Percentiles rank a stretch among this genome's conserved stretches.
Evolutionary conservation across 2,329 filamentous ascomycete genomes (phyloP).

Genomic region (Plectosphaerella plurivora): DNA sequence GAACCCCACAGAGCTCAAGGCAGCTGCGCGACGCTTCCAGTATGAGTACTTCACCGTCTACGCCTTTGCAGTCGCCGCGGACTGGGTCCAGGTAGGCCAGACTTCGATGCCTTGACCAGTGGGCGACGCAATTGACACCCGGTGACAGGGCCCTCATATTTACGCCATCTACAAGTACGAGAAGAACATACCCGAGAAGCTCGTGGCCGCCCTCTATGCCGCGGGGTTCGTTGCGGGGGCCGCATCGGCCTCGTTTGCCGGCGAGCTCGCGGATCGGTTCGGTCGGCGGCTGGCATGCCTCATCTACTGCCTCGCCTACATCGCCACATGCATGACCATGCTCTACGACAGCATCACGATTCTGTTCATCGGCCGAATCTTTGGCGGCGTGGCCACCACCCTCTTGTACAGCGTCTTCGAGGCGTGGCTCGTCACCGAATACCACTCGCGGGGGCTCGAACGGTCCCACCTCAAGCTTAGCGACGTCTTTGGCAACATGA

Average conservation of each 20-base stretch:
- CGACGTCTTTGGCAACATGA: slow-evolving; percentile 47
- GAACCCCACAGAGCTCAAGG: slow-evolving; percentile 3
- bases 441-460: slow-evolving; percentile 40
- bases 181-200: slow-evolving; percentile 36
- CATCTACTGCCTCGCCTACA: slow-evolving; percentile 48
- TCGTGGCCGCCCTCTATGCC: slow-evolving; percentile 40
- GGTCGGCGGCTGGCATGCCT: slow-evolving; percentile 48
- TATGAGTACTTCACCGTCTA: slow-evolving; percentile 20
- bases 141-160: slow-evolving; percentile 37
- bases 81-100: slow-evolving; percentile 24
- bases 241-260: slow-evolving; percentile 35
- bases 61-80: slow-evolving; percentile 23
- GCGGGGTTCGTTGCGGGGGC: slow-evolving; percentile 45
- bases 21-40: slow-evolving; percentile 13
- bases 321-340: slow-evolving; percentile 46
- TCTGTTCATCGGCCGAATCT: slow-evolving; percentile 49
- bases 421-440: slow-evolving; percentile 57
- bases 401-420: slow-evolving; percentile 56
- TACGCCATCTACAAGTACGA: slow-evolving; percentile 50
- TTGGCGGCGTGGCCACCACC: slow-evolving; percentile 52
- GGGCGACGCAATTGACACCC: background rate
- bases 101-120: background rate
- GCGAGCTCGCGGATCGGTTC: slow-evolving; percentile 33
- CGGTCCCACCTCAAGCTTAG: slow-evolving; percentile 36
- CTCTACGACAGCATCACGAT: slow-evolving; percentile 34